These are phyloP conservation scores for Mortierella sp. DNA, from an alignment of 371 early-diverging fungal species.

Conservation along the genomic window DNA sequence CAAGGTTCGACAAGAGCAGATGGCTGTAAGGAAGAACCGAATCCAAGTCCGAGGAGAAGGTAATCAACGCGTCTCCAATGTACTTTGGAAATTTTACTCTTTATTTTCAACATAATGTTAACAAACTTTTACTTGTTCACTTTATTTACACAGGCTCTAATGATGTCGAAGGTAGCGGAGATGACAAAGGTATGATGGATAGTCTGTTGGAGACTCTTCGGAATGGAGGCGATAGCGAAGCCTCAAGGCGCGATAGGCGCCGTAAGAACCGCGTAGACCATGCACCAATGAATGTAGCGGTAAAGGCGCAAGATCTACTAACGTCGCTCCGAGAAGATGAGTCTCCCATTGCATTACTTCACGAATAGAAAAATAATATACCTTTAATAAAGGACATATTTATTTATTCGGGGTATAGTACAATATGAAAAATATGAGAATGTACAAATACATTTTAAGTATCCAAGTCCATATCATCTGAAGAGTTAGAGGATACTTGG, in stretches of 20 bases:
- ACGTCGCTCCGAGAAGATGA: constrained; percentile 53
- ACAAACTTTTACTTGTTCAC: neutral
- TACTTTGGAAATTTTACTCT: neutral
- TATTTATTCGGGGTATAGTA: neutral
- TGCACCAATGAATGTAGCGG: constrained; percentile 61
- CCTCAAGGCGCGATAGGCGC: constrained; percentile 66
- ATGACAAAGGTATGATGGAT: constrained; percentile 86
- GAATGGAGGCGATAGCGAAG: constrained; percentile 77
- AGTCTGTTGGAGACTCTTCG: constrained; percentile 82
- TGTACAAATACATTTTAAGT: constrained; percentile 7
- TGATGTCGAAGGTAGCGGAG: constrained; percentile 60
- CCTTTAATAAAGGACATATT: neutral
- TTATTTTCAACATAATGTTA: neutral
- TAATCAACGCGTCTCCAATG: neutral
- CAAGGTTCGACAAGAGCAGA: constrained; percentile 52
- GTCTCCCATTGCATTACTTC: constrained; percentile 2
- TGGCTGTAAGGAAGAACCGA: constrained; percentile 38
- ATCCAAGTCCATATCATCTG: neutral
- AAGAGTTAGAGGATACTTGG: neutral
- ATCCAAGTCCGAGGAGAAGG: constrained; percentile 55
- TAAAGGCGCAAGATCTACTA: constrained; percentile 81
- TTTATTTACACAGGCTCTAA: constrained; percentile 13
- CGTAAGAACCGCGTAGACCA: constrained; percentile 58
- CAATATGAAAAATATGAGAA: neutral
- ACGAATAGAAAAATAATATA: constrained; percentile 7